Base-by-base conservation (phyloP, 257 asterid species). In the Haberlea rhodopensis region DNA sequence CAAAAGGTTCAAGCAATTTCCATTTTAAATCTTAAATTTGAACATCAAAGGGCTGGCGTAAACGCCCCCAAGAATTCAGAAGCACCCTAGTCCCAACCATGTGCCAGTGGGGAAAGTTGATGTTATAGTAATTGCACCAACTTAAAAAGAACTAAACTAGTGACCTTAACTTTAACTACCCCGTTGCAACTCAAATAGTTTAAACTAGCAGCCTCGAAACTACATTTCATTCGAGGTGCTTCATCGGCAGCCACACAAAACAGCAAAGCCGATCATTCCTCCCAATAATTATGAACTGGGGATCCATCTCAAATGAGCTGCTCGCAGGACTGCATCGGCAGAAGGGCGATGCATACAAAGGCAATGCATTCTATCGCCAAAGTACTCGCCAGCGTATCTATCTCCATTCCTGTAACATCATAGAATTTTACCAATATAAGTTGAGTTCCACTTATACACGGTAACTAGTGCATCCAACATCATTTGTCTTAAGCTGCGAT, bases 311-410 rank as follows among this genome's bases (percentile, higher is more conserved):
- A 43, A 18, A 2, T 40, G 49, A 15, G 15, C 6, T 40, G 49
- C 49, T 43, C 20, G 49, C 13, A 43, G 18, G 49, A 43, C 49
- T 43, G 49, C 49, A 15, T 43, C 7, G 19, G 49, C 49, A 1
- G 19, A 13, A 43, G 49, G 19, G 49, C 19, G 26, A 60, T 80
- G 77, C 19, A 80, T 73, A 46, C 85, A 80, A 57, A 77, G 77
- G 1, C 85, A 83, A 48, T 80, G 85, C 82, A 80, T 77, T 65
- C 74, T 74, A 58, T 80, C 85, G 16, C 80, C 78, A 71, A 74
- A 80, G 61, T 80, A 77, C 57, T 80, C 82, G 8, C 85, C 85
- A 15, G 78, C 79, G 34, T 76, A 80, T 43, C 65, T 62, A 49
- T 80, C 85, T 27, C 74, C 81, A 26, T 80, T 80, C 71, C 83